Base-by-base conservation (phyloP, 139 green algal genomes). In the Diplosphaera chodatii region DNA sequence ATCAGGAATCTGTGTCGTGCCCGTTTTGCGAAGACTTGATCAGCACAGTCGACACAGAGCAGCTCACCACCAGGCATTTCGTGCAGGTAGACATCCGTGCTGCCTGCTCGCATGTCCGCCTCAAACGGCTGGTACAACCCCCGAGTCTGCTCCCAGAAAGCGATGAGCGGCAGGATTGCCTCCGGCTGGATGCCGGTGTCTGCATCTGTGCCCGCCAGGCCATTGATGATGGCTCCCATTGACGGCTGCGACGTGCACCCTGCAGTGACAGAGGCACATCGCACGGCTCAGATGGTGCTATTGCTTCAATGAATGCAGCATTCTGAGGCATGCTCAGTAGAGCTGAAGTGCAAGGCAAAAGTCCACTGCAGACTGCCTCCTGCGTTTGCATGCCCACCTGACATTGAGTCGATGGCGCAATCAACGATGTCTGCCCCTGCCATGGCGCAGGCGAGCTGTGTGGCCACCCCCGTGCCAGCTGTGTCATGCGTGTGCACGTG, bases 401-500 rank as follows among this genome's bases (percentile, higher is more conserved):
- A 87, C 88, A 98, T 94, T 66, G 78, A 84, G 84, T 97, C 93
- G 40, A 92, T 86, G 73, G 76, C 86, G 71, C 76, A 85, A 74
- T 98, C 93, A 1, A 97, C 76, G 32, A 96, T 91, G 82, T 97
- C 92, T 23, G 91, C 92, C 5, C 92, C 92, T 8, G 91, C 90
- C n/a, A 80, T 74, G 15, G 79, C 87, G n/a, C 77, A 80, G n/a
- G 87, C 87, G 16, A 93, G 76, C 81, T 90, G 86, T 10, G 85
- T 89, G 40, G 88, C 88, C 31, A 93, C 88, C 48, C 79, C 88
- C 15, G 82, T 88, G 73, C 87, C 87, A 23, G 93, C 90, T 25
- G 88, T 94, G 88, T 98, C 92, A 78, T 98, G 93, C n/a, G 92
- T 97, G 82, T 97, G 93, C 34, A 97, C 84, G 74, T 92, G 87